Conservation (phyloP, 257 asterid genomes). For the Jasminum sambac region DNA sequence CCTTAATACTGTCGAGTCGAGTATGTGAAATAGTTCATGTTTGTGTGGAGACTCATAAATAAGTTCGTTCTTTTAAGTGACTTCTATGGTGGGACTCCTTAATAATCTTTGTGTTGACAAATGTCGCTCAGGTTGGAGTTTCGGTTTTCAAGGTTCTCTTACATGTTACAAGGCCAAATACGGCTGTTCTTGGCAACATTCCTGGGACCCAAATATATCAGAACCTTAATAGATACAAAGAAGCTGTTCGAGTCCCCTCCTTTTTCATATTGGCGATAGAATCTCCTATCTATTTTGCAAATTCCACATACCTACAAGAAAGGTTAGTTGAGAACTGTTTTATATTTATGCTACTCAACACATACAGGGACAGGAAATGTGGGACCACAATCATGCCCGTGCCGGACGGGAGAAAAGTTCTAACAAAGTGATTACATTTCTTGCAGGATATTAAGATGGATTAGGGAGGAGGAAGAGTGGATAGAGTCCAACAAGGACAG, state of each 20-base stretch:
- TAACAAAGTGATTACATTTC: neutral
- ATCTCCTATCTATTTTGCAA: constrained; percentile 88
- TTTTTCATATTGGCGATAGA: constrained; percentile 72
- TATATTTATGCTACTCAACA: too few species aligned
- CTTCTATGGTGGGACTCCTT: too few species aligned
- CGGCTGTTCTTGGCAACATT: constrained; percentile 64
- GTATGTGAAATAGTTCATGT: neutral
- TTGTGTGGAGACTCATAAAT: neutral
- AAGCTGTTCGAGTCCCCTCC: constrained; percentile 66
- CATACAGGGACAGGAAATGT: too few species aligned
- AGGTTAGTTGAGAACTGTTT: constrained; percentile 39
- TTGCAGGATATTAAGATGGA: constrained; percentile 73
- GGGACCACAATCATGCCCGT: too few species aligned
- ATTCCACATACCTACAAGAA: constrained; percentile 83
- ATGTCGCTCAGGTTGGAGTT: constrained; percentile 71
- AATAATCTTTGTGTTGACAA: too few species aligned
- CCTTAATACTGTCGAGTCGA: neutral
- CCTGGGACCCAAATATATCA: constrained; percentile 83
- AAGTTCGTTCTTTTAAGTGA: neutral
- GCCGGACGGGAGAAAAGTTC: neutral
- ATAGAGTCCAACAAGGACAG: constrained; percentile 43
- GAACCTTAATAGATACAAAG: constrained; percentile 61
- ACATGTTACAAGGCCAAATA: constrained; percentile 92
- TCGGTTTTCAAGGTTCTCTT: constrained; percentile 88
- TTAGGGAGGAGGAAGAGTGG: constrained; percentile 92